Conservation (phyloP, 2,329 filamentous ascomycete genomes). For the Chaetomium sp. region DNA sequence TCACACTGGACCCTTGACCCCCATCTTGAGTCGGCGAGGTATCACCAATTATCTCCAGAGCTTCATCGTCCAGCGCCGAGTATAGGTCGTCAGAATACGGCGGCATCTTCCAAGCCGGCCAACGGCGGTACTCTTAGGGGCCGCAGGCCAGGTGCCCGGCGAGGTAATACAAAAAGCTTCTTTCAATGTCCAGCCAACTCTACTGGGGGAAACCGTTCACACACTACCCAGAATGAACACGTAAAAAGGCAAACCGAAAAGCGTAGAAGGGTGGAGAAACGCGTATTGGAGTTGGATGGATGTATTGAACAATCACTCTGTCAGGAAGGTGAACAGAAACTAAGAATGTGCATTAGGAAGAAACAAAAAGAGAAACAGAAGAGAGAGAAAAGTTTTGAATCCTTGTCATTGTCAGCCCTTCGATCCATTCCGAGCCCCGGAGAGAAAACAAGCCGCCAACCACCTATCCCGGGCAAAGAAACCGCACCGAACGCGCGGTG, state of each 20-base stretch:
- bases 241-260: neutral
- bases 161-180: slow-evolving; percentile 14
- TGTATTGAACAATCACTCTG: neutral
- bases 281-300: too few relatives aligned
- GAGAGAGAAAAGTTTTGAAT: too few relatives aligned
- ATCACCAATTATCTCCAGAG: slow-evolving; percentile 20
- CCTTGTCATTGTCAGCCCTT: neutral
- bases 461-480: neutral
- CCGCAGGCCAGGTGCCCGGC: slow-evolving; percentile 3
- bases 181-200: slow-evolving; percentile 9
- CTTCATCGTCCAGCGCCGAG: slow-evolving; percentile 31
- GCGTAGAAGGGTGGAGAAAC: too few relatives aligned
- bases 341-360: too few relatives aligned
- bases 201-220: neutral
- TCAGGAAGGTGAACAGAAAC: neutral
- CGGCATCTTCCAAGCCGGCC: slow-evolving; percentile 30
- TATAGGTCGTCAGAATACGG: slow-evolving; percentile 45
- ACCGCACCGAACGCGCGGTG: neutral
- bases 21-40: slow-evolving; percentile 10
- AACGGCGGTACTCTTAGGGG: slow-evolving; percentile 9
- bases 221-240: neutral
- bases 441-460: neutral
- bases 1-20: neutral
- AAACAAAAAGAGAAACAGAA: too few relatives aligned
- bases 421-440: neutral